Percentiles rank a stretch among this genome's conserved stretches.
Conservation (phyloP, 202 grass and related monocot genomes). For the Setaria italica region DNA sequence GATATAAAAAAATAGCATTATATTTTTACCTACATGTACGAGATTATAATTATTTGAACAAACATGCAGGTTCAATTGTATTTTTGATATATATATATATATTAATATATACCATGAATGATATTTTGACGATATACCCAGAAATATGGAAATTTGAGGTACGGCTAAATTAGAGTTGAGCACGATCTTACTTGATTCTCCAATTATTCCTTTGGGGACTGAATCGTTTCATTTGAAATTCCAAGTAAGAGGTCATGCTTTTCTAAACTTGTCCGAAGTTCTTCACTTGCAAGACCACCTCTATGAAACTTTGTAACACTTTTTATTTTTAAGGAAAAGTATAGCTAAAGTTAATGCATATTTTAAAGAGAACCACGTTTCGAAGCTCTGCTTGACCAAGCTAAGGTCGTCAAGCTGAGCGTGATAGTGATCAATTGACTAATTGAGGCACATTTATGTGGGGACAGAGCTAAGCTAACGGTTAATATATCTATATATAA, state of each 20-base stretch:
- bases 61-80: neutral
- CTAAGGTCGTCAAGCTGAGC: neutral
- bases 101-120: too few species aligned
- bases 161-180: neutral
- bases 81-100: too few species aligned
- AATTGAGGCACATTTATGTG: slow-evolving; percentile 17
- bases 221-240: neutral
- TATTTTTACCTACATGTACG: neutral
- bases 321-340: neutral
- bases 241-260: neutral
- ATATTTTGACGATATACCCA: neutral
- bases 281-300: neutral
- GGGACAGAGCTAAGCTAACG: slow-evolving; percentile 23
- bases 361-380: neutral
- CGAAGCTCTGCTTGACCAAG: neutral
- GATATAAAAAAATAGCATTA: neutral
- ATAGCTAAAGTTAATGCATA: neutral
- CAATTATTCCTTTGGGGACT: neutral
- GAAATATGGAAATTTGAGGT: neutral
- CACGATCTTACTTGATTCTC: neutral
- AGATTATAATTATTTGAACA: neutral
- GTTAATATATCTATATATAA: neutral
- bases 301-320: neutral
- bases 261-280: neutral
- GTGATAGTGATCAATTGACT: neutral